phyloP scores from a whole-genome alignment of 352 stramenopile genomes.

The Peronospora tabacina region DNA sequence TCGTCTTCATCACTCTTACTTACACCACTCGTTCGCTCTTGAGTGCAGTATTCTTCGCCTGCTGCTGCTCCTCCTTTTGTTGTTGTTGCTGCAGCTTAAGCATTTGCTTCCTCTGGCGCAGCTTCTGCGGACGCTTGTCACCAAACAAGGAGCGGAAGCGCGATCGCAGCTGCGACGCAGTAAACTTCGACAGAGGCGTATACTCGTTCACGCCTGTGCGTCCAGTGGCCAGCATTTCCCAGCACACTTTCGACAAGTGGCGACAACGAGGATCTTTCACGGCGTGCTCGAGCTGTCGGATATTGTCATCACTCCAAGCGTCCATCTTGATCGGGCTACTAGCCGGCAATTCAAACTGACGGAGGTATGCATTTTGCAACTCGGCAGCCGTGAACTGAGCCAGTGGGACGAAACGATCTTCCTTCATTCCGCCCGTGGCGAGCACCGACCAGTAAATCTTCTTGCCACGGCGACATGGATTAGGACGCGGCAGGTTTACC shows the following conservation, averaged over 20 bases:
- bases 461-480: constrained; percentile 59
- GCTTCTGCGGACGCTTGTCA: constrained; percentile 66
- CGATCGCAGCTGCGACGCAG: constrained; percentile 64
- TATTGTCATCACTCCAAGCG: constrained; percentile 63
- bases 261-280: constrained; percentile 66
- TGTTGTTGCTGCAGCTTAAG: constrained; percentile 49
- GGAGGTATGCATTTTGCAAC: constrained; percentile 61
- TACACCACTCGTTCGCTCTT: constrained; percentile 32
- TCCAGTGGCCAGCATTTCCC: constrained; percentile 66
- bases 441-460: constrained; percentile 74
- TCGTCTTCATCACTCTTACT: constrained; percentile 8
- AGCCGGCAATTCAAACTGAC: constrained; percentile 52
- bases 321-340: constrained; percentile 42
- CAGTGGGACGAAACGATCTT: constrained; percentile 46
- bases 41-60: constrained; percentile 14
- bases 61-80: constrained; percentile 21
- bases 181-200: constrained; percentile 60
- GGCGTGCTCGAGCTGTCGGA: constrained; percentile 55
- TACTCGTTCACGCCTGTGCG: constrained; percentile 70
- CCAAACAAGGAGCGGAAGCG: constrained; percentile 71
- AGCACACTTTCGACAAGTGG: constrained; percentile 68
- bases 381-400: constrained; percentile 58
- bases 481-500: constrained; percentile 63
- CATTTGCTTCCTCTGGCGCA: constrained; percentile 59
- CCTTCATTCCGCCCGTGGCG: constrained; percentile 60